A percentile compares a stretch with the other conserved stretches of the same genome.
Conservation (phyloP, 306 rosid species). For the Begonia peltatifolia region DNA sequence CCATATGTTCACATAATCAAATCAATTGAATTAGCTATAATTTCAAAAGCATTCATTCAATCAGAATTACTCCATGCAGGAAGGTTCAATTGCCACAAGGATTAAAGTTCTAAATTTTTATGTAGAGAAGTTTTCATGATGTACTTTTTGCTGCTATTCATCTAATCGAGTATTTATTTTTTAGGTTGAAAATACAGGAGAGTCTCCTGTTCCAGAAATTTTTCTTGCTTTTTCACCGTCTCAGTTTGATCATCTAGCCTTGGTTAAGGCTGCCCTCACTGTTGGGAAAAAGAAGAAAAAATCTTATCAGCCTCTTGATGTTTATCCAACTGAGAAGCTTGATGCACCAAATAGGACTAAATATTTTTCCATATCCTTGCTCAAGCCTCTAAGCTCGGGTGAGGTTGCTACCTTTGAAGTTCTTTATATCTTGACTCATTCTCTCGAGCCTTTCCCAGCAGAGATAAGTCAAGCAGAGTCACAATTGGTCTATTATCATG, state of each 20-base stretch:
- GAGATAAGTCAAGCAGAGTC: constrained; percentile 90
- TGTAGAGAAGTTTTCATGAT: background rate
- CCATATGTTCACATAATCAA: too few relatives aligned
- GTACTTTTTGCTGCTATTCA: background rate
- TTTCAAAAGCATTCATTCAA: too few relatives aligned
- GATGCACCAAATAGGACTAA: constrained; percentile 85
- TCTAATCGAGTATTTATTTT: constrained; percentile 11
- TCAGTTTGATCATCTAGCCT: constrained; percentile 55
- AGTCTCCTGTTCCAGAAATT: constrained; percentile 58
- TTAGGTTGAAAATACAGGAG: constrained; percentile 73
- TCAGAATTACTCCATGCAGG: too few relatives aligned
- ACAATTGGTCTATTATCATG: constrained; percentile 81
- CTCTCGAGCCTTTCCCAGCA: constrained; percentile 80
- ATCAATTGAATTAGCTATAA: too few relatives aligned
- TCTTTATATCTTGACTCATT: constrained; percentile 61
- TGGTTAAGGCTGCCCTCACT: constrained; percentile 53
- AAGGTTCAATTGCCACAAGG: too few relatives aligned
- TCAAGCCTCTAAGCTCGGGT: constrained; percentile 41
- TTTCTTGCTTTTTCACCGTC: constrained; percentile 73
- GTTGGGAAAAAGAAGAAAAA: constrained; percentile 70
- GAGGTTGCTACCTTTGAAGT: constrained; percentile 68
- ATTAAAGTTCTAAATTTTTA: too few relatives aligned
- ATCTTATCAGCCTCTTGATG: constrained; percentile 62
- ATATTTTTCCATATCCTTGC: constrained; percentile 43
- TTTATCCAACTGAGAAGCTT: constrained; percentile 46